Conservation (phyloP, 495 filamentous ascomycete genomes). For the Bacidia gigantensis region DNA sequence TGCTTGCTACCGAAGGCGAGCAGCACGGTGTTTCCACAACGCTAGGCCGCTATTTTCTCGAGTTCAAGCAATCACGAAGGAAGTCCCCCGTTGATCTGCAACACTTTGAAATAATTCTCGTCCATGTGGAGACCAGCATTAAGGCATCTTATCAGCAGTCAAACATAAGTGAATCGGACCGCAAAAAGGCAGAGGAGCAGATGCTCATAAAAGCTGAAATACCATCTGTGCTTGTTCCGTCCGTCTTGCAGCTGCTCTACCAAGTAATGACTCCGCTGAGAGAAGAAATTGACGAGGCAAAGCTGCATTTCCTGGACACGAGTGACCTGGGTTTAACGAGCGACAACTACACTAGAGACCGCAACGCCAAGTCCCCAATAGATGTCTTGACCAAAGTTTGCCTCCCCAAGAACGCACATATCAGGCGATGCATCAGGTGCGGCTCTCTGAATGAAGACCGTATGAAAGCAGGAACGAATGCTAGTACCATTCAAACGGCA, state of each 20-base stretch:
- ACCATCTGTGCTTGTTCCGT: slow-evolving; percentile 29
- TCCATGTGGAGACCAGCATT: slow-evolving; percentile 33
- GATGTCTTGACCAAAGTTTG: slow-evolving; percentile 33
- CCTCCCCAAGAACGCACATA: background rate
- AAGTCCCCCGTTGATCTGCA: slow-evolving; percentile 31
- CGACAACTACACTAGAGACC: slow-evolving; percentile 28
- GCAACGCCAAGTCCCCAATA: slow-evolving; percentile 25
- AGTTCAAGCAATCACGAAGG: slow-evolving; percentile 22
- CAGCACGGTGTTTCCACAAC: slow-evolving; percentile 3
- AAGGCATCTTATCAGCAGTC: slow-evolving; percentile 33
- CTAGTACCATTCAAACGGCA: slow-evolving; percentile 1
- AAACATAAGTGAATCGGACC: slow-evolving; percentile 34
- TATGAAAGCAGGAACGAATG: slow-evolving; percentile 15
- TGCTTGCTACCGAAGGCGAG: slow-evolving; percentile 17
- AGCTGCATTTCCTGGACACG: slow-evolving; percentile 35
- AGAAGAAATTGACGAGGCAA: slow-evolving; percentile 34
- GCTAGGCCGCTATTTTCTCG: slow-evolving; percentile 7
- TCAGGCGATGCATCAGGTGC: slow-evolving; percentile 46
- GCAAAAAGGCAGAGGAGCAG: slow-evolving; percentile 34
- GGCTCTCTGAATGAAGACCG: slow-evolving; percentile 49
- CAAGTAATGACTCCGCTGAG: slow-evolving; percentile 28
- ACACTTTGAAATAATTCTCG: slow-evolving; percentile 36
- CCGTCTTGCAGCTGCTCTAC: slow-evolving; percentile 31
- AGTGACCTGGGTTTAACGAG: slow-evolving; percentile 35
- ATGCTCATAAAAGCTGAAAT: slow-evolving; percentile 34